Conservation (phyloP, 148 eudicot species). For the Cornus florida region DNA sequence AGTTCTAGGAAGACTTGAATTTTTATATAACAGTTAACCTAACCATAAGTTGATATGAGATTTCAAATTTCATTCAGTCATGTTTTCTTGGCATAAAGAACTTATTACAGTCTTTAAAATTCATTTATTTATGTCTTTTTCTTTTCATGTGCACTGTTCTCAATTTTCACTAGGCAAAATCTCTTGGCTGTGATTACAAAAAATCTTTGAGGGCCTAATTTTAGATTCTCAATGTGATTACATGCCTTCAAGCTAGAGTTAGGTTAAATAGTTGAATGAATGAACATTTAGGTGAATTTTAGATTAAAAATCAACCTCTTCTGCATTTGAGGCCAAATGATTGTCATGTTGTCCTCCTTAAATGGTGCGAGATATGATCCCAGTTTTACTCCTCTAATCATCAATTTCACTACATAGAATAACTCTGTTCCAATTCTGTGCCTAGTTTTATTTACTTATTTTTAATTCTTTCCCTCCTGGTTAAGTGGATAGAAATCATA, state of each 20-base stretch:
- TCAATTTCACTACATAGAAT: too few species aligned
- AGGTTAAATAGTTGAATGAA: not conserved
- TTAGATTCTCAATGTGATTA: not conserved
- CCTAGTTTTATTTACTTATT: too few species aligned
- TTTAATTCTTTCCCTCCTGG: not conserved
- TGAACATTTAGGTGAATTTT: not conserved
- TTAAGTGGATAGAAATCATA: not conserved
- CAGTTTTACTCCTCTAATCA: too few species aligned
- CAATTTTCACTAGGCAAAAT: not conserved
- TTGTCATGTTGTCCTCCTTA: not conserved
- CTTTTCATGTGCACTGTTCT: too few species aligned
- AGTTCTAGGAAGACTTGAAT: not conserved
- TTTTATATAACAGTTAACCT: not conserved
- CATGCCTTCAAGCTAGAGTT: not conserved
- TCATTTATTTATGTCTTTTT: not conserved
- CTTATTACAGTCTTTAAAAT: not conserved
- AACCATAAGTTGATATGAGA: not conserved
- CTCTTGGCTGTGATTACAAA: not conserved
- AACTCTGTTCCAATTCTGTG: too few species aligned
- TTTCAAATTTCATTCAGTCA: not conserved
- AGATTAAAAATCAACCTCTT: not conserved
- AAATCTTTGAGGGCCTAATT: not conserved
- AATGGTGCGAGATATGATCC: not conserved
- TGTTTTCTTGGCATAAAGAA: not conserved
- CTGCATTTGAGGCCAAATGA: slow-evolving; percentile 3